Base-by-base conservation (phyloP, 139 green algal species). In the Gonium pectorale region DNA sequence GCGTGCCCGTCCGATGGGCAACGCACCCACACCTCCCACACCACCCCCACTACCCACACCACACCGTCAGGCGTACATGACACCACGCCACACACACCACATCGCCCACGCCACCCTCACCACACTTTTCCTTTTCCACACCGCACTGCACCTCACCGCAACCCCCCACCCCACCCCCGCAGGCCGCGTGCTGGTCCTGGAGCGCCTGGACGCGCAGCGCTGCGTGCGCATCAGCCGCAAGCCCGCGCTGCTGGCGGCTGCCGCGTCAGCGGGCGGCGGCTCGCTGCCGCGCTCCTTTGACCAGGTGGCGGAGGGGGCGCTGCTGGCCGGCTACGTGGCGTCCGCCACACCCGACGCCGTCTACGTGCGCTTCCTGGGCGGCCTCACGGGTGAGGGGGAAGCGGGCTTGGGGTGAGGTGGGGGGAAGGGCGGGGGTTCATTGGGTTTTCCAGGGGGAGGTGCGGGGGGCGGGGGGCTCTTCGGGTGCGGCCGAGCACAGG, bases 301-400 rank as follows among this genome's bases (percentile, higher is more conserved):
- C 1, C 88, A 91, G 17, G 88, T 97, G 15, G 43, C 43, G 17
- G 78, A 91, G 73, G 90, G 89, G 3, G 67, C 81, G 22, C 38
- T 95, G 27, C 74, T 95, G 54, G 88, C 95, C 3, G 97, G 95
- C 38, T 99, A 96, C 59, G 93, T 99, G 8, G 93, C 93, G 15
- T 92, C 41, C 38, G 87, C 98, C 2, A 97, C 91, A 0, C 27
- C 52, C 0, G 92, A 96, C 64, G 92, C 92, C 21, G 92, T 95
- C 3, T 98, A 97, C 86, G 97, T 99, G 41, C 89, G 95, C 35
- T 99, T 98, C 87, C 83, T 97, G 41, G 92, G 88, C 0, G 83
- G 91, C 26, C 83, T 97, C 7, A 98, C 95, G 43, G 96, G 93
- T 46, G 40, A 59, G 71, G 5, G 31, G 6, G 27, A 59, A 17